Conservation (phyloP, 192 early-diverging fungal genomes). For the Rhizoclosmatium globosum region DNA sequence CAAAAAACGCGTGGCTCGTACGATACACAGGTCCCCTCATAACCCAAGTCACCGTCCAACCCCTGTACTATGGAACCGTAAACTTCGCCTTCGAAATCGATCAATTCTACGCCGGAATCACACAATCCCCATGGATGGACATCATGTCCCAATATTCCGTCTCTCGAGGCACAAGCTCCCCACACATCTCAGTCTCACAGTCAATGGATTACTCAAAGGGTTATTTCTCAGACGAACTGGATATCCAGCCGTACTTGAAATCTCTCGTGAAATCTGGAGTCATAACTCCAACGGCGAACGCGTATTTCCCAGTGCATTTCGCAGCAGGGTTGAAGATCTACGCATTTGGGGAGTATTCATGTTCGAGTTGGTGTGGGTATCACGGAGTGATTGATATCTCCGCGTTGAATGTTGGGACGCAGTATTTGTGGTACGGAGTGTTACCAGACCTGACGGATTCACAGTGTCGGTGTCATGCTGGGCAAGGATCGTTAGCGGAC, state of each 20-base stretch:
- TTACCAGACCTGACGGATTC: constrained; percentile 44
- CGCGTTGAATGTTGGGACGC: background rate
- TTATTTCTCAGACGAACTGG: too few relatives aligned
- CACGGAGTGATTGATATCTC: constrained; percentile 2
- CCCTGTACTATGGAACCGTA: background rate
- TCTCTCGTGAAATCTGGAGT: constrained; percentile 9
- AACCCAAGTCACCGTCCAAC: background rate
- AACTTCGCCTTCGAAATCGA: background rate
- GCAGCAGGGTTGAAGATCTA: background rate
- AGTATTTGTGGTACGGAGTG: constrained; percentile 41
- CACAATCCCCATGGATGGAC: background rate
- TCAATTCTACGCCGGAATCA: background rate
- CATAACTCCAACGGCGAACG: constrained; percentile 24
- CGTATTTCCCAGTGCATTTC: constrained; percentile 33
- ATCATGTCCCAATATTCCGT: background rate
- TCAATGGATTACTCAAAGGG: too few relatives aligned
- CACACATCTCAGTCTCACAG: background rate
- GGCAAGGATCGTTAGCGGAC: constrained; percentile 12
- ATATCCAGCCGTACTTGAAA: constrained; percentile 19
- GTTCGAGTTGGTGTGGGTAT: constrained; percentile 16
- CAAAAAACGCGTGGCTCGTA: too few relatives aligned
- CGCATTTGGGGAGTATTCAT: background rate
- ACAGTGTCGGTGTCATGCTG: constrained; percentile 25
- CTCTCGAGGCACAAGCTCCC: background rate
- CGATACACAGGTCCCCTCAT: too few relatives aligned